Conservation (phyloP, 1,284 basidiomycete genomes). For the Fomes fomentarius region DNA sequence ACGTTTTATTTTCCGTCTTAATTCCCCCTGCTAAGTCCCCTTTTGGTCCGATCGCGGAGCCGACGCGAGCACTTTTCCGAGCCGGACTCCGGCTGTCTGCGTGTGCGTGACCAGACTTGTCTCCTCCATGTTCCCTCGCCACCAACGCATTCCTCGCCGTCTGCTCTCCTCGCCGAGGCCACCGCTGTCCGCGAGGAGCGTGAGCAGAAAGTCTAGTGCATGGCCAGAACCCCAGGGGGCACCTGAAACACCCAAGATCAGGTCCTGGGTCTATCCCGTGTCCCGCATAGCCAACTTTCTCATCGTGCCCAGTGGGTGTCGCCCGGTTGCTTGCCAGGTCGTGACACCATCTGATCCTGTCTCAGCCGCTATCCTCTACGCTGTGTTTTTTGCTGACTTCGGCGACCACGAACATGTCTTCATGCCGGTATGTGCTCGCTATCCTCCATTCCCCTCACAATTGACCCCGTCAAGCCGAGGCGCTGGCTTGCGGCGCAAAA, state of each 20-base stretch:
- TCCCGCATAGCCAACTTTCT: constrained; percentile 31
- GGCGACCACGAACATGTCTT: constrained; percentile 73
- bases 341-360: background rate
- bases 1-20: constrained; percentile 9
- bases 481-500: constrained; percentile 38
- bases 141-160: background rate
- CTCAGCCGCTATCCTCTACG: constrained; percentile 55
- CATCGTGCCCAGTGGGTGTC: constrained; percentile 30
- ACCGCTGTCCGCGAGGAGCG: constrained; percentile 5
- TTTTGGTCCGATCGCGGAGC: constrained; percentile 18
- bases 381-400: constrained; percentile 67
- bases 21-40: constrained; percentile 15
- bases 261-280: constrained; percentile 28
- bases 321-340: background rate
- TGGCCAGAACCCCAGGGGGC: constrained; percentile 24
- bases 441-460: background rate
- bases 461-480: constrained; percentile 30
- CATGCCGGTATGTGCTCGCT: constrained; percentile 54
- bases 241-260: constrained; percentile 7
- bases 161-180: background rate
- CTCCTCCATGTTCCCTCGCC: constrained; percentile 14
- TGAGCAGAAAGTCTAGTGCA: constrained; percentile 19
- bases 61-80: constrained; percentile 12
- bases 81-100: constrained; percentile 8
- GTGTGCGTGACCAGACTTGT: background rate